Evolutionary conservation across 1,284 basidiomycete species (phyloP).

Genomic region (Cryptococcus hybrid): DNA sequence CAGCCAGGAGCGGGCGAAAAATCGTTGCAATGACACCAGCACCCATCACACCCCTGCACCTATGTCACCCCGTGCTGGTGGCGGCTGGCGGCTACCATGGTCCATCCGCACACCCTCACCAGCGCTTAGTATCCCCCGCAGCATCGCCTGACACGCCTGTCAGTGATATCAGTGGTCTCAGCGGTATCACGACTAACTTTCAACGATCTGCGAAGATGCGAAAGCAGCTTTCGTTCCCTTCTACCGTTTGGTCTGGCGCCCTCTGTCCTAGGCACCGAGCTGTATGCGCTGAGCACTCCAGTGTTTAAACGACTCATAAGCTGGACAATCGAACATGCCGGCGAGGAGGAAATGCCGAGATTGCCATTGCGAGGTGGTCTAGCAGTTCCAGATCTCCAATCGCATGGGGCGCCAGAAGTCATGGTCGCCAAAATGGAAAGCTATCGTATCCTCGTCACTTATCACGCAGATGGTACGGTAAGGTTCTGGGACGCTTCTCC

Average conservation of each 20-base stretch:
- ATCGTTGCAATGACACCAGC: constrained; percentile 42
- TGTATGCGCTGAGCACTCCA: constrained; percentile 40
- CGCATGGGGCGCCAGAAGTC: constrained; percentile 43
- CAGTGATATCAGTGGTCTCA: neutral
- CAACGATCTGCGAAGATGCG: constrained; percentile 14
- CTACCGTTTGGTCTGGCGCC: constrained; percentile 43
- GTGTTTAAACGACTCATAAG: constrained; percentile 28
- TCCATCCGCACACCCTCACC: constrained; percentile 30
- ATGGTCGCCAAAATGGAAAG: constrained; percentile 55
- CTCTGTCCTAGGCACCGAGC: constrained; percentile 40
- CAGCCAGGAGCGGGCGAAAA: constrained; percentile 42
- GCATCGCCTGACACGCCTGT: constrained; percentile 25
- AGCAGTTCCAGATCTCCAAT: constrained; percentile 46
- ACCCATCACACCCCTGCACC: constrained; percentile 23
- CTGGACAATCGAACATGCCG: constrained; percentile 37
- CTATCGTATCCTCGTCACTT: constrained; percentile 65
- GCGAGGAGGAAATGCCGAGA: constrained; percentile 35
- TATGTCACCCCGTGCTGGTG: constrained; percentile 15
- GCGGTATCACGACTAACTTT: neutral
- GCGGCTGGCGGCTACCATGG: constrained; percentile 47
- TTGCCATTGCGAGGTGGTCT: constrained; percentile 45
- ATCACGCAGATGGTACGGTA: constrained; percentile 64
- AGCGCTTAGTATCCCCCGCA: constrained; percentile 11
- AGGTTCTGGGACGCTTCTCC: constrained; percentile 58
- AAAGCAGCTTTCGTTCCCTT: constrained; percentile 36